Evolutionary conservation across 495 filamentous ascomycete species (phyloP).

Genomic region (Daldinia decipiens): DNA sequence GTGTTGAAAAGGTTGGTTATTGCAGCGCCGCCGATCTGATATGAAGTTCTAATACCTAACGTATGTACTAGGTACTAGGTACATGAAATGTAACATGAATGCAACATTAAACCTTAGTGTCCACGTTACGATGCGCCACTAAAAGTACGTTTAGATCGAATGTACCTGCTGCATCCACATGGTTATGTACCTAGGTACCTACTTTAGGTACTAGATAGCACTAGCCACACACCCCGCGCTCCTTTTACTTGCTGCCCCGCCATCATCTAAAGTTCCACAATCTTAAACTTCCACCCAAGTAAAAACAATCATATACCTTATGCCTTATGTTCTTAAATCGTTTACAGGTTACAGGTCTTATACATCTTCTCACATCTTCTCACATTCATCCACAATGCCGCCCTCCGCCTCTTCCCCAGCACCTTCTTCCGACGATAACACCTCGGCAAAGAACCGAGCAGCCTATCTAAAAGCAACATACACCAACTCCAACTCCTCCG

Average conservation of each 20-base stretch:
- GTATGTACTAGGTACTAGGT: not conserved
- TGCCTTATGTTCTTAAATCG: too few species aligned
- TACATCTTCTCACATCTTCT: too few species aligned
- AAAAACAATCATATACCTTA: not conserved
- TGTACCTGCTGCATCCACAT: not conserved
- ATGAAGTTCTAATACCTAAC: not conserved
- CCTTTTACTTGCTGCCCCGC: not conserved
- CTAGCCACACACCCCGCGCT: slow-evolving; percentile 23
- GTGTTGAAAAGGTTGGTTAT: slow-evolving; percentile 4
- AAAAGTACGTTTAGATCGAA: not conserved
- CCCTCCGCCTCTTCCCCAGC: slow-evolving; percentile 2
- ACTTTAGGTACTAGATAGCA: not conserved
- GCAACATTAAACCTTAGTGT: not conserved
- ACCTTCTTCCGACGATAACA: not conserved
- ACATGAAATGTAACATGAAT: not conserved
- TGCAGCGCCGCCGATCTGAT: not conserved
- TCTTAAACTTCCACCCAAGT: not conserved
- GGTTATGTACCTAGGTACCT: not conserved
- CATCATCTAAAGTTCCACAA: not conserved
- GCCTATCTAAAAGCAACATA: slow-evolving; percentile 60
- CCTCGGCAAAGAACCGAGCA: not conserved
- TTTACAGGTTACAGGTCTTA: too few species aligned
- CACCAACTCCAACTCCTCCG: slow-evolving; percentile 62
- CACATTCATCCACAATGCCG: slow-evolving; percentile 5
- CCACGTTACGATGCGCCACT: not conserved